phyloP scores from a whole-genome alignment of 2,329 filamentous ascomycete genomes.

The Arthrobotrys megalospora region DNA sequence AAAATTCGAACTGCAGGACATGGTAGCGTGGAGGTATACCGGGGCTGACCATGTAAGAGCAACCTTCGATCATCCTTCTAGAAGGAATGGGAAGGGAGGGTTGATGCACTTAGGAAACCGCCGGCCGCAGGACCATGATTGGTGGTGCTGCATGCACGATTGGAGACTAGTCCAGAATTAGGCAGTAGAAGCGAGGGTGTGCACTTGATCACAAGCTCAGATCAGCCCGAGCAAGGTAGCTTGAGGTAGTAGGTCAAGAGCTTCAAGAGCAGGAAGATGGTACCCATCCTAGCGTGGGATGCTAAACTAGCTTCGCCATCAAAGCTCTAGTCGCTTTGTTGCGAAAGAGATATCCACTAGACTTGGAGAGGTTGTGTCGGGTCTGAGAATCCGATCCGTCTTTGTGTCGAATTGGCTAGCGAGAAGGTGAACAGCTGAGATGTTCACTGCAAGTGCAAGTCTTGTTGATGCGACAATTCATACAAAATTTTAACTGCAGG shows the following conservation, averaged over 20 bases:
- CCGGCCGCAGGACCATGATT: slow-evolving; percentile 43
- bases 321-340: slow-evolving; percentile 12
- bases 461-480: not conserved
- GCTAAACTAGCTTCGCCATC: slow-evolving; percentile 29
- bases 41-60: slow-evolving; percentile 41
- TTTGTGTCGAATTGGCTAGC: slow-evolving; percentile 7
- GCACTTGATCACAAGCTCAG: slow-evolving; percentile 39
- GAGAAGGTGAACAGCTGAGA: too few relatives aligned
- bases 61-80: slow-evolving; percentile 52
- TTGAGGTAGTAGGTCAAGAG: slow-evolving; percentile 1
- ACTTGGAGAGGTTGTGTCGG: not conserved
- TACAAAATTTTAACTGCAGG: not conserved
- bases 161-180: slow-evolving; percentile 33
- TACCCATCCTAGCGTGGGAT: not conserved
- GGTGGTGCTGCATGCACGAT: slow-evolving; percentile 35
- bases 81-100: slow-evolving; percentile 43
- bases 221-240: slow-evolving; percentile 29
- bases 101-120: slow-evolving; percentile 29
- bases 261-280: not conserved
- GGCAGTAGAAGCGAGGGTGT: slow-evolving; percentile 45
- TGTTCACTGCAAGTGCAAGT: not conserved
- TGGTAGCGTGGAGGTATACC: slow-evolving; percentile 9
- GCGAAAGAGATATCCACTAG: not conserved
- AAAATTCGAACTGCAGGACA: not conserved
- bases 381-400: not conserved